Base-by-base conservation (phyloP, 2,329 filamentous ascomycete species). In the Exophiala viscosa region DNA sequence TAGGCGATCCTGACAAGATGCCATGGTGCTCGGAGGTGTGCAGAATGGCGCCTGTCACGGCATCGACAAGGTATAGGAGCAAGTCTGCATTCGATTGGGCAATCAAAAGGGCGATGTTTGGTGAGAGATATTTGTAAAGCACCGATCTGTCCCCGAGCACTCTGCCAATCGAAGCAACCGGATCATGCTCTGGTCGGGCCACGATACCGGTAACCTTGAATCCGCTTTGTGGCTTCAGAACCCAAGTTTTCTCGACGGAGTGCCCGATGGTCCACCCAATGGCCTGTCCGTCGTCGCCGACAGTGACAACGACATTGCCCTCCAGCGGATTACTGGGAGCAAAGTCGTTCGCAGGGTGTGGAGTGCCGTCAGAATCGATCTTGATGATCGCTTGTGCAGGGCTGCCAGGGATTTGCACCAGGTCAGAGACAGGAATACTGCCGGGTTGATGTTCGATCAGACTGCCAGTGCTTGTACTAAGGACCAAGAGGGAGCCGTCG, bases 121-220 rank as follows among this genome's bases (percentile, higher is more conserved):
- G 84, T 72, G 95, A 96, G 36, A 99, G 75, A 67, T 97, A 97
- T 73, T 99, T 99, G 82, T 99, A 99, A 58, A 92, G 81, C 43
- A 99, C 93, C n/a, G 85, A 85, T 39, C 93, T 83, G 65, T 99
- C 87, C 20, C 90, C 91, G 17, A 99, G 81, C 1, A 97, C 93
- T 54, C 89, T 90, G 8, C 93, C 93, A 62, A 99, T 96, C 0
- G 93, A 97, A 2, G 93, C 92, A 43, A 97, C 85, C 0, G 90
- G 90, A 62, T 99, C 91, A 59, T 92, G 86, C 2, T 80, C 66
- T 8, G 89, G 84, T 43, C 85, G 81, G 14, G 84, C 78, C 2
- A 84, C 85, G 35, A 93, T 77, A 40, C 79, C 75, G 5, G 85
- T 74, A 48, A 97, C 83, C 53, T 76, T 82, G 67, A 95, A 82